Base-by-base conservation (phyloP, 148 eudicot species). In the Selenicereus undatus region DNA sequence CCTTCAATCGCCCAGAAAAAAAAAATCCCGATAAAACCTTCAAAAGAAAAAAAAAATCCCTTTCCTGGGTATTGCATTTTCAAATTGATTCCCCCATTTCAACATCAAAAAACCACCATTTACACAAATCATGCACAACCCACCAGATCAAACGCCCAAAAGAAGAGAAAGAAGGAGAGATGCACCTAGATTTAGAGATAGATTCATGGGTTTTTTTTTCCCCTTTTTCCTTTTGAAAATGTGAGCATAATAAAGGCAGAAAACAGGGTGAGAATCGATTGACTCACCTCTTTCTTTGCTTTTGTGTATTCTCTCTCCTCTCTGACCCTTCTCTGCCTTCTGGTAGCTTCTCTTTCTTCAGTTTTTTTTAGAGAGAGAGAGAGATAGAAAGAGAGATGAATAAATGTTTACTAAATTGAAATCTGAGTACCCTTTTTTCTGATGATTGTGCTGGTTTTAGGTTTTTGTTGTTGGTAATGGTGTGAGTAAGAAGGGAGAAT, bases 171-270 rank as follows among this genome's bases (percentile, higher is more conserved):
- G 71, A 27, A 39, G 35, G 39, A 24, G 8, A 35, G 51, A 20
- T 18, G 13, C 27, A 76, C 80, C 84, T 82, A 8, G 80, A 76
- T 76, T n/a, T n/a, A n/a, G n/a, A n/a, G n/a, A n/a, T n/a, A n/a
- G n/a, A n/a, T n/a, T n/a, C n/a, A n/a, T n/a, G n/a, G n/a, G n/a
- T n/a, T n/a, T n/a, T n/a, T n/a, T n/a, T n/a, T n/a, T n/a, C n/a
- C n/a, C n/a, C n/a, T n/a, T n/a, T n/a, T n/a, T n/a, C n/a, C n/a
- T n/a, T n/a, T n/a, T n/a, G n/a, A n/a, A n/a, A n/a, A n/a, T n/a
- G n/a, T n/a, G n/a, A n/a, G n/a, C n/a, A n/a, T n/a, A n/a, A n/a
- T n/a, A n/a, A n/a, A n/a, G n/a, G n/a, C n/a, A n/a, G n/a, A n/a
- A n/a, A n/a, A n/a, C n/a, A n/a, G n/a, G n/a, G n/a, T n/a, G n/a